These are phyloP conservation scores for Tulasnella sp. DNA, from an alignment of 768 basidiomycete species.

Conservation along the genomic window DNA sequence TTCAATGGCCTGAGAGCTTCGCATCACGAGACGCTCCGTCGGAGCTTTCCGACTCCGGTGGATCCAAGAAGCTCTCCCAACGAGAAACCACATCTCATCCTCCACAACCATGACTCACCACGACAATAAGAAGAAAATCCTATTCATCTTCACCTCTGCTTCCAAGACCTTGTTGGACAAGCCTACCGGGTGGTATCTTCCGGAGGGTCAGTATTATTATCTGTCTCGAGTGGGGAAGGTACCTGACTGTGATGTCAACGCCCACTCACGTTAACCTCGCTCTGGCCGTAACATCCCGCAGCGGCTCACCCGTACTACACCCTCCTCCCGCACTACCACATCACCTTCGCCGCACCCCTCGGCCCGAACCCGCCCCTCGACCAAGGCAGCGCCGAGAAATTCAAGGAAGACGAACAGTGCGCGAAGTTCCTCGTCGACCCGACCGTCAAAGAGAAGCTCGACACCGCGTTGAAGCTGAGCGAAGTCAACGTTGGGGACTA, in stretches of 20 bases:
- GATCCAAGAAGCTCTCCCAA: not conserved
- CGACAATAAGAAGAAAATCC: slow-evolving; percentile 25
- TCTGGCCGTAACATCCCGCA: not conserved
- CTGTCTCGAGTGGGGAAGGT: no score
- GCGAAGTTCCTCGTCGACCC: slow-evolving; percentile 48
- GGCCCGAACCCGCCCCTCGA: slow-evolving; percentile 68
- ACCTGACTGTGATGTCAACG: no score
- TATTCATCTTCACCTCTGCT: slow-evolving; percentile 65
- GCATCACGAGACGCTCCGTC: not conserved
- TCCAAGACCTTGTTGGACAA: slow-evolving; percentile 36
- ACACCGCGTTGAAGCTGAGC: slow-evolving; percentile 45
- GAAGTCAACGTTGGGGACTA: slow-evolving; percentile 51
- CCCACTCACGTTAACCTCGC: not conserved
- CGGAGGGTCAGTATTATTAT: slow-evolving; percentile 33
- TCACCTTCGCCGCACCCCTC: slow-evolving; percentile 48
- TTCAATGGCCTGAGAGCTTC: no score
- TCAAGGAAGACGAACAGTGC: slow-evolving; percentile 40
- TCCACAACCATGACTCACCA: not conserved
- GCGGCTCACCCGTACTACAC: slow-evolving; percentile 60
- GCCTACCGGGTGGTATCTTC: slow-evolving; percentile 42
- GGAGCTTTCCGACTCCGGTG: not conserved
- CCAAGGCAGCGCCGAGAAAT: slow-evolving; percentile 40
- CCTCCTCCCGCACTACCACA: slow-evolving; percentile 36
- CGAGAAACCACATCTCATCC: not conserved
- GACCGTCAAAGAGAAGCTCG: slow-evolving; percentile 40